phyloP scores from a whole-genome alignment of 2,329 filamentous ascomycete genomes.

The Penicillium sumatraense region DNA sequence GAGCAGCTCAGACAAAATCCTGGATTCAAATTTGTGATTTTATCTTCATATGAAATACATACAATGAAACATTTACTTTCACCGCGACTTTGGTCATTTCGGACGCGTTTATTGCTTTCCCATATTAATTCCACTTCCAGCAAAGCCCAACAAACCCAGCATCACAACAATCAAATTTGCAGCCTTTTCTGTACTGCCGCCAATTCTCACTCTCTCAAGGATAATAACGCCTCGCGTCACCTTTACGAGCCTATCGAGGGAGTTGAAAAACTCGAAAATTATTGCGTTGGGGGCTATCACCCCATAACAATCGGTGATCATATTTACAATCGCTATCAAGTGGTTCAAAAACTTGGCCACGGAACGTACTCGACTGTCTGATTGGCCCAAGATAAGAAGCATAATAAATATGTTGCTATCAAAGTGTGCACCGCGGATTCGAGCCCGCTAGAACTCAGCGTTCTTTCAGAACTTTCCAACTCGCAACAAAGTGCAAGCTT shows the following conservation, averaged over 20 bases:
- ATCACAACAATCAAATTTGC: too few relatives aligned
- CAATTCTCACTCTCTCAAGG: too few relatives aligned
- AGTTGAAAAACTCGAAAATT: background rate
- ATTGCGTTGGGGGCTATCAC: conserved; percentile 24
- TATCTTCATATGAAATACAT: too few relatives aligned
- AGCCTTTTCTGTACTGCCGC: too few relatives aligned
- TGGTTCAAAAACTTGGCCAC: conserved; percentile 48
- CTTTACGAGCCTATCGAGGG: background rate
- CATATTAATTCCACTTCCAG: too few relatives aligned
- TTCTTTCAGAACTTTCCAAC: background rate
- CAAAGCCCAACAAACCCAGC: too few relatives aligned
- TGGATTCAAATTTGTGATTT: too few relatives aligned
- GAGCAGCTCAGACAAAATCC: too few relatives aligned
- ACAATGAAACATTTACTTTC: too few relatives aligned
- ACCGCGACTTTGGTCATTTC: too few relatives aligned
- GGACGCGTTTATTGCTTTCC: too few relatives aligned
- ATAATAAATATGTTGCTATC: conserved; percentile 28
- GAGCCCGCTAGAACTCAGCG: conserved; percentile 8
- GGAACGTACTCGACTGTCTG: conserved; percentile 42
- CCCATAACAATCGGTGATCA: conserved; percentile 32
- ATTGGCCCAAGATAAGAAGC: conserved; percentile 31
- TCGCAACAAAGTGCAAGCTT: background rate
- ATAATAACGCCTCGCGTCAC: too few relatives aligned
- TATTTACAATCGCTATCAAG: conserved; percentile 38
- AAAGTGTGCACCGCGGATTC: conserved; percentile 24